These are phyloP conservation scores for Elaeagnus macrophylla DNA, from an alignment of 306 rosid genomes.

Conservation along the genomic window DNA sequence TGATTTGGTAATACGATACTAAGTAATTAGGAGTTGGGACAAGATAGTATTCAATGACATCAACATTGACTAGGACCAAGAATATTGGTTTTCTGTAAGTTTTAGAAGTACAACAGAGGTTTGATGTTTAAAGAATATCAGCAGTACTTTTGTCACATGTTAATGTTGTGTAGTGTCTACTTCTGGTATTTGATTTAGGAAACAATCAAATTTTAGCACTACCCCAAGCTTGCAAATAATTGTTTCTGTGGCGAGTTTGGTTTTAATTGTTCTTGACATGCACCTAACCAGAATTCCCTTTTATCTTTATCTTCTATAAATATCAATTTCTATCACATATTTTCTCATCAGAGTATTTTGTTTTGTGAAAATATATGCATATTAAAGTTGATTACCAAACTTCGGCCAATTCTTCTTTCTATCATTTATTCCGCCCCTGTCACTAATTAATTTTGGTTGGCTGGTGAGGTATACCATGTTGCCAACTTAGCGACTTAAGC, in stretches of 20 bases:
- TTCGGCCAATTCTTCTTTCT: no score
- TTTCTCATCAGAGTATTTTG: no score
- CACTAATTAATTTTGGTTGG: no score
- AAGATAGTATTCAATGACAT: slow-evolving; percentile 9
- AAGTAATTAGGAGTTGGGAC: slow-evolving; percentile 5
- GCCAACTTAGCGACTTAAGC: no score
- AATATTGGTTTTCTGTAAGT: slow-evolving; percentile 13
- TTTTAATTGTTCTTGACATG: slow-evolving; percentile 9
- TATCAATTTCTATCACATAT: not conserved
- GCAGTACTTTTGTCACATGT: slow-evolving; percentile 5
- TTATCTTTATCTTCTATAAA: not conserved
- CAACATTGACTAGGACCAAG: slow-evolving; percentile 10
- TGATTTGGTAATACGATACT: not conserved
- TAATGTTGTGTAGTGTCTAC: not conserved
- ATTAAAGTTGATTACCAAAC: no score
- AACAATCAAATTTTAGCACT: slow-evolving; percentile 2
- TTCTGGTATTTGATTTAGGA: not conserved
- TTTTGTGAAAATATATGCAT: not conserved
- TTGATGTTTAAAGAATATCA: slow-evolving; percentile 3
- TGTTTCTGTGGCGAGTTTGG: not conserved
- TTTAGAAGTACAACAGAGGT: slow-evolving; percentile 6
- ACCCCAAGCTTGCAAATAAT: not conserved
- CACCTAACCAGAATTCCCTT: slow-evolving; percentile 1
- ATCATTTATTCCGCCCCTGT: no score
- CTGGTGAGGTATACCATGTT: no score